Evolutionary conservation across 768 basidiomycete genomes (phyloP).

Genomic region (Agrocybe pediades): DNA sequence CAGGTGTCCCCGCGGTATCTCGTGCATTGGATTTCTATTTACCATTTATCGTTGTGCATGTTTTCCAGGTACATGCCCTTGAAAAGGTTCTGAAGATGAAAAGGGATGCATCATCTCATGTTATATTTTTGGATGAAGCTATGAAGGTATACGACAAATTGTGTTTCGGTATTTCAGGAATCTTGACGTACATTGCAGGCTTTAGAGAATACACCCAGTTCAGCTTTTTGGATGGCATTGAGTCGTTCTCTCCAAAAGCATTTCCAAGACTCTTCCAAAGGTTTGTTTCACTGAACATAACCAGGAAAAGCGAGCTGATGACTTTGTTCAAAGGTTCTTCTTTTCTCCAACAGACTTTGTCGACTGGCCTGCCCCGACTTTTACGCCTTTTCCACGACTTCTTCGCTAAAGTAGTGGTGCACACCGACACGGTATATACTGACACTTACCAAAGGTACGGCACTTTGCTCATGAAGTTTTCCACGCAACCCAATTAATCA

Average conservation of each 20-base stretch:
- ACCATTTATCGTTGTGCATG: background rate
- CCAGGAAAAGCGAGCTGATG: background rate
- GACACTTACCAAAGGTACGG: slow-evolving; percentile 80
- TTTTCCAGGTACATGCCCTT: slow-evolving; percentile 81
- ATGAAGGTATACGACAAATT: slow-evolving; percentile 67
- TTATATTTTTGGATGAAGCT: slow-evolving; percentile 87
- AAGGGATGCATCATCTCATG: slow-evolving; percentile 76
- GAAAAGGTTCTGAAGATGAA: slow-evolving; percentile 93
- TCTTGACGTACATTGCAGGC: slow-evolving; percentile 41
- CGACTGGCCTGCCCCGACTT: slow-evolving; percentile 83
- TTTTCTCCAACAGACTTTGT: slow-evolving; percentile 89
- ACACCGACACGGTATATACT: slow-evolving; percentile 93
- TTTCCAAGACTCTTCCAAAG: slow-evolving; percentile 76
- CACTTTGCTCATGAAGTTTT: background rate
- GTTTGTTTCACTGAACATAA: slow-evolving; percentile 36
- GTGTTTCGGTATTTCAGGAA: background rate
- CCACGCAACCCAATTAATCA: background rate
- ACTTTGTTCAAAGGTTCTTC: slow-evolving; percentile 63
- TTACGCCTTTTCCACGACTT: slow-evolving; percentile 95
- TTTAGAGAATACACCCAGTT: slow-evolving; percentile 89
- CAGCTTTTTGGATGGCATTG: slow-evolving; percentile 88
- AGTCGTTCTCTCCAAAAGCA: slow-evolving; percentile 81
- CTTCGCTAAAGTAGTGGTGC: slow-evolving; percentile 92
- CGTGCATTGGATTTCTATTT: background rate
- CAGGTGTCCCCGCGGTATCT: slow-evolving; percentile 14